phyloP scores from a whole-genome alignment of 2,329 filamentous ascomycete genomes.

The Diplodia corticola region DNA sequence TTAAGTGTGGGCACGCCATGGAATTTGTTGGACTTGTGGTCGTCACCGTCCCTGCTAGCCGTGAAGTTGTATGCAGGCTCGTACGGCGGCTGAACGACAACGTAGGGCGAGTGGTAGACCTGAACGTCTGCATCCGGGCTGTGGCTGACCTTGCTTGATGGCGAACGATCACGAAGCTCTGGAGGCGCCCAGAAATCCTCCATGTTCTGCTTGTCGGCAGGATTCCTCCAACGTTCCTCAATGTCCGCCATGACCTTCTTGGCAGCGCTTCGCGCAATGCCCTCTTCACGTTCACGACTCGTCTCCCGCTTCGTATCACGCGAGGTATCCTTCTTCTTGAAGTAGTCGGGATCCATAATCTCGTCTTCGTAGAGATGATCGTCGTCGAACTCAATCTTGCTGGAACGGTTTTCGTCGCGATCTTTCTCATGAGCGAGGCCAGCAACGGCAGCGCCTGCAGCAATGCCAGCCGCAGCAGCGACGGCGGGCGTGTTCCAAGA shows the following conservation, averaged over 20 bases:
- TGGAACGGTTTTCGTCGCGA: neutral
- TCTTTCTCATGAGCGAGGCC: conserved; percentile 32
- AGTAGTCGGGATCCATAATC: conserved; percentile 48
- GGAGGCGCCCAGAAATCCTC: conserved; percentile 51
- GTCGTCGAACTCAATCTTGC: conserved; percentile 20
- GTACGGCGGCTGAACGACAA: conserved; percentile 36
- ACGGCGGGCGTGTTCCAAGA: conserved; percentile 34
- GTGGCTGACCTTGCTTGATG: conserved; percentile 5
- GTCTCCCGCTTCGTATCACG: neutral
- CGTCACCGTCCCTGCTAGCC: conserved; percentile 44
- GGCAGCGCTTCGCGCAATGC: conserved; percentile 36
- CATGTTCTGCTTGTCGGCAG: conserved; percentile 36
- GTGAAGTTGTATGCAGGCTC: conserved; percentile 41
- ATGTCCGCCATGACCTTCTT: conserved; percentile 46
- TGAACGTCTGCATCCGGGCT: conserved; percentile 47
- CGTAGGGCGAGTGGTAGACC: conserved; percentile 45
- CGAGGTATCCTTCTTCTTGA: conserved; percentile 41
- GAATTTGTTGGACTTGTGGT: conserved; percentile 29
- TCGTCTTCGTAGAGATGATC: conserved; percentile 44
- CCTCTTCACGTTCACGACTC: conserved; percentile 19
- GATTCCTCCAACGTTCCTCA: conserved; percentile 44
- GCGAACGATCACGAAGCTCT: conserved; percentile 43
- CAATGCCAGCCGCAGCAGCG: conserved; percentile 39
- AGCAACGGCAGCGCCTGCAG: conserved; percentile 26
- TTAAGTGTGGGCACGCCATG: conserved; percentile 56